Base-by-base conservation (phyloP, 768 basidiomycete species). In the Tephrocybe sp. region DNA sequence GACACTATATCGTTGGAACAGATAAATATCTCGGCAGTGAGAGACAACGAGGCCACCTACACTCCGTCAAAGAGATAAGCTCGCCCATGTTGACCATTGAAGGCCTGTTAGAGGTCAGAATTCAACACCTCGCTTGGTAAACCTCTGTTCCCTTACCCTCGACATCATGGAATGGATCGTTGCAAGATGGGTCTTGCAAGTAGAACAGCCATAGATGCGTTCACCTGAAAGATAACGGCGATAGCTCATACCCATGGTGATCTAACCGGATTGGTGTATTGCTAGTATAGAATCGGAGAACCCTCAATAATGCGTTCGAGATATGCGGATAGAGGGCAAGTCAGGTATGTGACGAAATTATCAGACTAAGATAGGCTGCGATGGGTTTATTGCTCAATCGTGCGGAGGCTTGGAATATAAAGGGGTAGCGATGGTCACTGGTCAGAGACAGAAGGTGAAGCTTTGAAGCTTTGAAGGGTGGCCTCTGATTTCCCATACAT, bases 81-180 rank as follows among this genome's bases (percentile, higher is more conserved):
- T 51, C 91, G 79, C 15, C 96, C 96, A 68, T 97, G 93, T 70
- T 97, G 93, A 23, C 96, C 96, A 57, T 92, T 94, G 78, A 98
- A 98, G 38, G 91, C 90, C 96, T 98, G 32, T 40, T 37, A 37
- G 34, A 33, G 45, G 40, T 50, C 39, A 48, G 56, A 51, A 47
- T 61, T 36, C 39, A 41, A 57, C 15, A 65, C 62, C 42, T 45
- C 17, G 34, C 12, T 42, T 38, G 20, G 26, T 39, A 3, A 9
- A 6, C 18, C 39, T 48, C 38, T 30, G 9, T 73, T 85, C 60
- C 15, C 45, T 14, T 59, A 92, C 93, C 67, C 91, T 79, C 53
- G 91, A 93, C 60, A 94, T 83, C 88, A 95, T 93, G 38, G 87
- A 85, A 66, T 92, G 88, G 51, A 91, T 87, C 23, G 90, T 92